Evolutionary conservation across 257 asterid species (phyloP), one percentile per base, ranked within the genome.

Genomic region (Nicotiana undulata): DNA sequence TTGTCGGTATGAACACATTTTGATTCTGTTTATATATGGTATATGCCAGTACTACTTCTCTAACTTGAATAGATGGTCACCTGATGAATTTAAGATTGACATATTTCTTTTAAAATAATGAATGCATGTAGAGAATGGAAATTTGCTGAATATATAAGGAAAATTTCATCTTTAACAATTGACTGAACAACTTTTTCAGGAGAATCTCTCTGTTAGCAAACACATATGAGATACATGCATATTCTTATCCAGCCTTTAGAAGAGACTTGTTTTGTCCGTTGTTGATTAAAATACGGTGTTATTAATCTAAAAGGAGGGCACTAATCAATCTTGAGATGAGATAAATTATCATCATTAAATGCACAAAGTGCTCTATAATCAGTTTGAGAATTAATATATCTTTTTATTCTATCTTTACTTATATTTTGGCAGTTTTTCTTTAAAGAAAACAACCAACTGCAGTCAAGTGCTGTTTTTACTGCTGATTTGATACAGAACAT

Each of bases 1-100:
- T 81, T 88, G 89, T 83, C 88, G 98, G 98, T 94, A 89, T 20
- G 81, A 60, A 49, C 34, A 58, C 24, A 24, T 26, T 31, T 81
- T 24, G 44, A 4, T 58, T 26, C 52, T 22, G 75, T 28, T 40
- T 15, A 79, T 79, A 63, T 40, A 40, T 44, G 3, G 20, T 9
- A 46, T 46, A 24, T 46, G 60, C 60, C 24, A 64, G 24, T 64
- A 7, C 74, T 29, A 31, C 11, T 1, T 46, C 8, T 70, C 20
- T 70, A 70, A 44, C 58, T 70, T 70, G 6, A 70, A 44, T 20
- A 44, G 4, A 20, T 67, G 76, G 76, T 67, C 18, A 37, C 52
- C 76, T 68, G 31, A 70, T 44, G 29, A 44, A 44, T 70, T 22
- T 44, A 13, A 40, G 46, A 70, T 70, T 44, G 20, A 20, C 24